Conservation (phyloP, 2,329 filamentous ascomycete species). For the Diplodia corticola region DNA sequence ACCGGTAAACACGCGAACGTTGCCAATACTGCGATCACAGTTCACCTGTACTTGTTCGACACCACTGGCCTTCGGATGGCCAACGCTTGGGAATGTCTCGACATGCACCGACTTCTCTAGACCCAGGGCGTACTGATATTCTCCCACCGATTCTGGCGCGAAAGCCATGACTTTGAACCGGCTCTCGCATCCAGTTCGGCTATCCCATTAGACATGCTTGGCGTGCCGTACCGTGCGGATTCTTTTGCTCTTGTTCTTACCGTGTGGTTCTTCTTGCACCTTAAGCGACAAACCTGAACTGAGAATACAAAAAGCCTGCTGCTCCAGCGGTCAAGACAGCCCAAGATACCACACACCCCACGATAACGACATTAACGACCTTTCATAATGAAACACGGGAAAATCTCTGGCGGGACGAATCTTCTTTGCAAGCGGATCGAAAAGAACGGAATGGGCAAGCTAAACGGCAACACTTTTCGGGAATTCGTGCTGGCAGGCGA, state of each 20-base stretch:
- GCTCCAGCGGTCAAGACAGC: neutral
- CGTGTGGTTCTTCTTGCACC: neutral
- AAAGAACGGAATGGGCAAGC: neutral
- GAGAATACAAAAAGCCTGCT: neutral
- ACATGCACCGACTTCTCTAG: neutral
- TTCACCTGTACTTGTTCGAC: neutral
- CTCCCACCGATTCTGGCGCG: neutral
- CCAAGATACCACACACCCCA: neutral
- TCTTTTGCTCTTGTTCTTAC: neutral
- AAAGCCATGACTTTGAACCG: neutral
- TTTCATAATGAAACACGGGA: neutral
- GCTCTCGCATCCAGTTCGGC: neutral
- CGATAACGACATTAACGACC: constrained; percentile 15
- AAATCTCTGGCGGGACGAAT: neutral
- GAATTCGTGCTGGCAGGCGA: constrained; percentile 2
- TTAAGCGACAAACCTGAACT: neutral
- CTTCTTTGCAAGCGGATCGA: neutral
- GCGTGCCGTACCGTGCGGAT: constrained; percentile 6
- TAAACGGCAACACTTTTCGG: neutral
- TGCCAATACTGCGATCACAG: neutral
- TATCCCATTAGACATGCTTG: constrained; percentile 6
- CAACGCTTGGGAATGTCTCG: neutral
- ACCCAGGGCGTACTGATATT: neutral
- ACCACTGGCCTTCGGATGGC: neutral
- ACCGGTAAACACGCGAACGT: constrained; percentile 32